Base-by-base conservation (phyloP, 345 rosid genomes). In the Brassica juncea region DNA sequence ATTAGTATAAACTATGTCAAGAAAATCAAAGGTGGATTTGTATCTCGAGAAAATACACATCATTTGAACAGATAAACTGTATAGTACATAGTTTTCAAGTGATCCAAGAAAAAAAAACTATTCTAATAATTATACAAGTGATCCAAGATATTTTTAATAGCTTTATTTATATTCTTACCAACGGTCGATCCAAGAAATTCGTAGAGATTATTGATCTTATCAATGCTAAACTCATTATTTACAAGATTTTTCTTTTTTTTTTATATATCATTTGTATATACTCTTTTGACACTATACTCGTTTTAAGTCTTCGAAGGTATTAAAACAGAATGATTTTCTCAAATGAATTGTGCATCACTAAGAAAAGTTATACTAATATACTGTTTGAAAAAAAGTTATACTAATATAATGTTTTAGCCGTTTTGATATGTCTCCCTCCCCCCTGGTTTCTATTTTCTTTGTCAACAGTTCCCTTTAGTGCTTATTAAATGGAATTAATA, bases 131-230 rank as follows among this genome's bases (percentile, higher is more conserved):
- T 23, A 32, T 58, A 32, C 55, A 60, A 72, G 70, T 21, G 78
- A 61, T 73, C 70, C 78, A 49, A 68, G 34, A 14, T 47, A 14
- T 3, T 47, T 47, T 14, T 60, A 8, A 27, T 35, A 69, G 27
- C 27, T 58, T 73, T 68, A 11, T 59, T 25, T 63, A 39, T 63
- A 8, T 4, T 2, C 47, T 8, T n/a, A 37, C 70, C 6, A 55
- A 25, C 42, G 69, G 64, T 27, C n/a, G 83, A 76, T 81, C 69
- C 77, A 58, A 71, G 34, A 74, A 74, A 61, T 91, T 89, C 73
- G 88, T 88, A 75, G 91, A 91, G 82, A 86, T 92, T 6, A 85
- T 92, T 80, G 92, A 92, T 86, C 87, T 88, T 72, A 92, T 94
- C 71, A 82, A 91, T 31, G 85, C 92, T 15, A 89, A 95, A 76